phyloP scores from a whole-genome alignment of 169 alveolate species.

The Eimeria acervulina region DNA sequence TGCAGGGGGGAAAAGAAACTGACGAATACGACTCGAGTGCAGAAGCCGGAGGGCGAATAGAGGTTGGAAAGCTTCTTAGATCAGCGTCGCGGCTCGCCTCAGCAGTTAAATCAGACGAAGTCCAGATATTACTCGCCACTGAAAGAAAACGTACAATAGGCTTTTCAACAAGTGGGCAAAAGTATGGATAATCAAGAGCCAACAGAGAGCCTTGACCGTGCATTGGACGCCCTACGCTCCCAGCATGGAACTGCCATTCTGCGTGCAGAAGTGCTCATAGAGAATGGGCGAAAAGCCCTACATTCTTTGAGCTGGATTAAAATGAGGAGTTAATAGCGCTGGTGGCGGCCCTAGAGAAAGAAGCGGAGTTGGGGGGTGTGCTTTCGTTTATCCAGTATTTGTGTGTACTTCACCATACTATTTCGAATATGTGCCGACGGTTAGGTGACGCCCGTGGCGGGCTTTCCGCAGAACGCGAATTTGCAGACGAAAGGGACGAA shows the following conservation, averaged over 20 bases:
- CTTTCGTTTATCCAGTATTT: background rate
- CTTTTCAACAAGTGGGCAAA: background rate
- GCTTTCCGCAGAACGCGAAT: background rate
- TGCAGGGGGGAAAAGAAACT: background rate
- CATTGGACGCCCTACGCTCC: conserved; percentile 42
- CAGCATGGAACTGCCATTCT: conserved; percentile 10
- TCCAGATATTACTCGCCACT: conserved; percentile 17
- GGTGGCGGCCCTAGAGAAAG: background rate
- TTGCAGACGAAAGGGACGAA: background rate
- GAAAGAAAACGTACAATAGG: background rate
- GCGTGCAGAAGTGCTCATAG: conserved; percentile 33
- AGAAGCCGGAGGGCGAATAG: background rate
- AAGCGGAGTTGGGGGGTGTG: background rate
- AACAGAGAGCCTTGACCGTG: background rate
- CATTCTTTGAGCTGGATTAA: background rate
- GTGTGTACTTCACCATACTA: background rate
- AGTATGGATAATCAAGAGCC: background rate
- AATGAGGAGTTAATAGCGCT: background rate
- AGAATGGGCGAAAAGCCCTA: background rate
- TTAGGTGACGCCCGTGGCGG: background rate
- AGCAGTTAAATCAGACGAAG: conserved; percentile 1
- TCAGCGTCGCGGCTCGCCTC: conserved; percentile 43
- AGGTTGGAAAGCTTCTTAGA: conserved; percentile 11
- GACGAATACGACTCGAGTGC: background rate
- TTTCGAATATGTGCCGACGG: background rate